Base-by-base conservation (phyloP, 2,329 filamentous ascomycete species). In the Cadophora gregata region DNA sequence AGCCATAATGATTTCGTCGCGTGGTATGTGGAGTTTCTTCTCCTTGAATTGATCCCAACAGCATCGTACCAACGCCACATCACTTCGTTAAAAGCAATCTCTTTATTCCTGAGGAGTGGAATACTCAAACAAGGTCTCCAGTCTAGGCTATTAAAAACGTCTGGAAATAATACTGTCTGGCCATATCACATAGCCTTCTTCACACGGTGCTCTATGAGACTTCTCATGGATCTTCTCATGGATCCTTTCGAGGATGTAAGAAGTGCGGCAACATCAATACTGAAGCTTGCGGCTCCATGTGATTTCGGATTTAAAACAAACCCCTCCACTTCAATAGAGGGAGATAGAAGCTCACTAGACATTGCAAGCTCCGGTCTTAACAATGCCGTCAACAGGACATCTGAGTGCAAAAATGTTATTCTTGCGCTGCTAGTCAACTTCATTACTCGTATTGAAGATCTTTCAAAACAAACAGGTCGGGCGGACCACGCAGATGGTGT, bases 161-260 rank as follows among this genome's bases (percentile, higher is more conserved):
- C 62, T 27, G 68, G 65, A 10, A 70, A 74, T 62, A 33, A 69
- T 19, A 74, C 71, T 19, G 33, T 65, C 7, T 77, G 75, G 74
- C 76, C 69, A 31, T 74, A 67, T 63, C 56, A 56, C 14, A 64
- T 75, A 5, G 71, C 80, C 2, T 77, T 79, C 19, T 75, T 76
- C 14, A 83, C 86, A 56, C 71, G 73, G 3, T 81, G 78, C 0
- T 87, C 90, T 80, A 79, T 87, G 12, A 83, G 90, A 58, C 82
- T 89, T 4, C 81, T 98, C 7, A 81, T 94, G 16, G 93, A 97
- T 77, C 85, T 97, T 25, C 79, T 97, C 8, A 83, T 97, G 75
- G 92, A 99, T 73, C 93, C 95, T 0, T 99, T 97, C 74, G 96
- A 98, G 65, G 96, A 99, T 77, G 91, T 98, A 4, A 86, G 95